Percentiles rank a stretch among this genome's conserved stretches.
Conservation (phyloP, 2,329 filamentous ascomycete genomes). For the Neodidymelliopsis sp. region DNA sequence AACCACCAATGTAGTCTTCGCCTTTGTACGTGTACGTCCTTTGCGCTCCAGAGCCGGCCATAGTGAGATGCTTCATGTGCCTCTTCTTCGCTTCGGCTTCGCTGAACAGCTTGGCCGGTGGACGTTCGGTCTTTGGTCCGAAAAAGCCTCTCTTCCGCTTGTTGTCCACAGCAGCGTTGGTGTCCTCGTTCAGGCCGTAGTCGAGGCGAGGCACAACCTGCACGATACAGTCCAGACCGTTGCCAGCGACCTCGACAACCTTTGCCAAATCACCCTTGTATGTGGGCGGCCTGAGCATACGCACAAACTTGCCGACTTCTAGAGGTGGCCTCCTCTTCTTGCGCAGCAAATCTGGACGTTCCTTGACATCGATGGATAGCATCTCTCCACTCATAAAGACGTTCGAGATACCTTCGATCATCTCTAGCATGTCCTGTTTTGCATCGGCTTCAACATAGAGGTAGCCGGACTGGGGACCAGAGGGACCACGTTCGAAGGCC, state of each 20-base stretch:
- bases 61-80: conserved; percentile 69
- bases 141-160: conserved; percentile 79
- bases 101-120: conserved; percentile 90
- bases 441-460: conserved; percentile 93
- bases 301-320: conserved; percentile 89
- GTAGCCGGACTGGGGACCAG: conserved; percentile 87
- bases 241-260: conserved; percentile 90
- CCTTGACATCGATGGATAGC: conserved; percentile 90
- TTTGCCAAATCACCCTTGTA: conserved; percentile 91
- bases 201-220: conserved; percentile 89
- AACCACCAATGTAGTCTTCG: conserved; percentile 91
- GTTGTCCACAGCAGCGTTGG: conserved; percentile 56
- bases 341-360: conserved; percentile 95
- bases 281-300: conserved; percentile 78
- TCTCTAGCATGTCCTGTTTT: conserved; percentile 83
- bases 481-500: conserved; percentile 82
- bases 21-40: conserved; percentile 86
- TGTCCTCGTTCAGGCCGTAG: conserved; percentile 87
- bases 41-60: conserved; percentile 60
- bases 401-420: conserved; percentile 84
- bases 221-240: conserved; percentile 86
- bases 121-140: conserved; percentile 66
- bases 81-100: conserved; percentile 91
- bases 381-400: conserved; percentile 89
- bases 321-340: conserved; percentile 83